phyloP scores from a whole-genome alignment of 306 rosid genomes.

The Lathyrus tuberosus region DNA sequence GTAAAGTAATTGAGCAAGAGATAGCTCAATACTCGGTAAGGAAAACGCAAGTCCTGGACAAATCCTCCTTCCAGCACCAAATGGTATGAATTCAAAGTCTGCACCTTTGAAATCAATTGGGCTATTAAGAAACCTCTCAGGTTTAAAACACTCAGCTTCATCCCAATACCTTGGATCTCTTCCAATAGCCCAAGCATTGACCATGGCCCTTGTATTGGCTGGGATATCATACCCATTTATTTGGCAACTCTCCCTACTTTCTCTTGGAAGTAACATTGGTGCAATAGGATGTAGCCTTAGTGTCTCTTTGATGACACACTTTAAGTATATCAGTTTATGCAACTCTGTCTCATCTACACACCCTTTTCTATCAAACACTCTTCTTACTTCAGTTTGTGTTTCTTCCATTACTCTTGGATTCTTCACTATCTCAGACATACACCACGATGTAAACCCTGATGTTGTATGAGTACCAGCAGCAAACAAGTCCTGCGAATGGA shows the following conservation, averaged over 20 bases:
- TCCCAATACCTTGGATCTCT: slow-evolving; percentile 9
- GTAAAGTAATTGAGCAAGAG: too few species aligned
- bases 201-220: not conserved
- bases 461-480: too few species aligned
- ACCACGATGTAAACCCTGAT: too few species aligned
- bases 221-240: not conserved
- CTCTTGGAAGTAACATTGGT: slow-evolving; percentile 7
- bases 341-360: not conserved
- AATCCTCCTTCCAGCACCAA: slow-evolving; percentile 11
- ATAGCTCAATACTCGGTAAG: too few species aligned
- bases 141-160: slow-evolving; percentile 40
- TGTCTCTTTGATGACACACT: slow-evolving; percentile 6
- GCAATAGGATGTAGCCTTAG: not conserved
- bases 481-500: slow-evolving; percentile 42
- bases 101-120: not conserved
- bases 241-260: slow-evolving; percentile 27
- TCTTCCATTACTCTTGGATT: too few species aligned
- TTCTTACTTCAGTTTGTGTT: too few species aligned
- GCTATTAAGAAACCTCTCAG: slow-evolving; percentile 38
- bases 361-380: not conserved
- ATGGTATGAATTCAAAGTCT: not conserved
- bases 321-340: too few species aligned
- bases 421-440: too few species aligned
- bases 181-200: not conserved
- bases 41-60: too few species aligned